Evolutionary conservation across 768 basidiomycete species (phyloP).

Genomic region (Pholiota microspora): DNA sequence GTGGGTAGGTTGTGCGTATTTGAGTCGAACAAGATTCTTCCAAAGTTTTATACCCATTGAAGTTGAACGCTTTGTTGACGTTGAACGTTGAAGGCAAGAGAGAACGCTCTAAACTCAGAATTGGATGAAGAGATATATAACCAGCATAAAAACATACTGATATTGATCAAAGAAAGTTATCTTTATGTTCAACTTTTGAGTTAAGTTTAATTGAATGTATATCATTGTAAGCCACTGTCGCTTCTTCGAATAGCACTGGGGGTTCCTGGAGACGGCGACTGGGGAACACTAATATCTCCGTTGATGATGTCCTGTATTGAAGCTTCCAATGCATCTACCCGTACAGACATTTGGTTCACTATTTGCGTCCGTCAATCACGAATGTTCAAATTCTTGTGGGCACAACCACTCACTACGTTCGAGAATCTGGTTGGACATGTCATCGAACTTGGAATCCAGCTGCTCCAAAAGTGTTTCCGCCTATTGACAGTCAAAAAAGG

Average conservation of each 20-base stretch:
- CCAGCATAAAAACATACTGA: too few species aligned
- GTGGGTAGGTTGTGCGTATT: too few species aligned
- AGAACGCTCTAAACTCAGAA: too few species aligned
- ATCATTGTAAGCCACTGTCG: constrained; percentile 30
- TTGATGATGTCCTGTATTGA: constrained; percentile 93
- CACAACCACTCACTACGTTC: constrained; percentile 64
- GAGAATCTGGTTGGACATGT: constrained; percentile 89
- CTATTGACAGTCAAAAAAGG: constrained; percentile 34
- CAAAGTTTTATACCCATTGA: too few species aligned
- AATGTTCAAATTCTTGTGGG: too few species aligned
- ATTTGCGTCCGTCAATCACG: constrained; percentile 8
- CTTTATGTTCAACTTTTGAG: too few species aligned
- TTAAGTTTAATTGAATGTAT: not conserved
- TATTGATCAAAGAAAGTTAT: too few species aligned
- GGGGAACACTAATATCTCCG: constrained; percentile 61
- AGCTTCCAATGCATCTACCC: constrained; percentile 86
- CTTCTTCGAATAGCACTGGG: constrained; percentile 40
- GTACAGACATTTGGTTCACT: constrained; percentile 93
- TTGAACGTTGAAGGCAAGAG: too few species aligned
- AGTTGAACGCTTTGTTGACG: too few species aligned
- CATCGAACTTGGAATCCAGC: constrained; percentile 87
- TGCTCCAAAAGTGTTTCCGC: constrained; percentile 88
- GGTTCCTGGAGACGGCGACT: constrained; percentile 53
- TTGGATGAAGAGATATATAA: too few species aligned
- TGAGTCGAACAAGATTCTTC: too few species aligned